Percentiles rank a stretch among this genome's conserved stretches.
phyloP scores from a whole-genome alignment of 225 moss, liverwort and hornwort species.

The Lunularia cruciata region DNA sequence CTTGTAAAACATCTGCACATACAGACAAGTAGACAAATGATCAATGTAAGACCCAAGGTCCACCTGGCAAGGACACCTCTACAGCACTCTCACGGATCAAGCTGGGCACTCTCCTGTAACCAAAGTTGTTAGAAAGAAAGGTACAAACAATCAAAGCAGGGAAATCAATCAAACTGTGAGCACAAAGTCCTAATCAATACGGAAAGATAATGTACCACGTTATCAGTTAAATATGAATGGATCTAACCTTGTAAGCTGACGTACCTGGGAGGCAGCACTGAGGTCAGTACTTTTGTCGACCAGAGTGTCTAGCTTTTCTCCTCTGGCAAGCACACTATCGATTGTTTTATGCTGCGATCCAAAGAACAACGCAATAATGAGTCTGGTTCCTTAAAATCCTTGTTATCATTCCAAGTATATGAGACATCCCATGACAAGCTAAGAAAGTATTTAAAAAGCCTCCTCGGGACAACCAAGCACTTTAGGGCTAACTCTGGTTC shows the following conservation, averaged over 20 bases:
- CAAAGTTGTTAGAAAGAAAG: neutral
- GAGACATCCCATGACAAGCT: too few relatives aligned
- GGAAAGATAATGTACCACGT: neutral
- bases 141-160: neutral
- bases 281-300: slow-evolving; percentile 98
- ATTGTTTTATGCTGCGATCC: slow-evolving; percentile 93
- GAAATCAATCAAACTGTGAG: neutral
- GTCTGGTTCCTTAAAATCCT: too few relatives aligned
- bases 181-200: too few relatives aligned
- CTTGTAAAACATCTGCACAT: slow-evolving; percentile 51
- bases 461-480: too few relatives aligned
- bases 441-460: too few relatives aligned
- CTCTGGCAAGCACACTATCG: slow-evolving; percentile 93
- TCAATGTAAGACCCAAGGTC: neutral
- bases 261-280: slow-evolving; percentile 97
- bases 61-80: neutral
- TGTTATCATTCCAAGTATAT: too few relatives aligned
- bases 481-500: too few relatives aligned
- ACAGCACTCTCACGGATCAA: too few relatives aligned
- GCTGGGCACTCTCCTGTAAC: neutral
- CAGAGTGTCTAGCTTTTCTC: slow-evolving; percentile 92
- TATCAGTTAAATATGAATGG: neutral
- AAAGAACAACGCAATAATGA: too few relatives aligned
- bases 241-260: neutral
- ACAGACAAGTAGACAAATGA: slow-evolving; percentile 10